Evolutionary conservation across 495 filamentous ascomycete genomes (phyloP).

Genomic region (Geoglossum glabrum): DNA sequence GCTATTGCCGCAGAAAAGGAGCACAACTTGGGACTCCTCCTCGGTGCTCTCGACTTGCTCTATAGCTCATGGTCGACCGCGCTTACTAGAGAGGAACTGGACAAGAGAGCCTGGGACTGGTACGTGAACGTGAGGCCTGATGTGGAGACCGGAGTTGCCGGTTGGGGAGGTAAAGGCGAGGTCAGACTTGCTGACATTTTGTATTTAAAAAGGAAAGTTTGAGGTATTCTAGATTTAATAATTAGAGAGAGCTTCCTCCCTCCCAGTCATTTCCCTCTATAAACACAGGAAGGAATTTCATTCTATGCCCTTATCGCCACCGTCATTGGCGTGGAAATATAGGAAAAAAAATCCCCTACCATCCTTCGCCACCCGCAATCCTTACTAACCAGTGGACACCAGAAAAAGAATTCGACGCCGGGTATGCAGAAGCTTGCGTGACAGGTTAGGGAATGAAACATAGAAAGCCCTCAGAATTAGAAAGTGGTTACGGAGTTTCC

Average conservation of each 20-base stretch:
- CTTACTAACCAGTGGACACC: no score
- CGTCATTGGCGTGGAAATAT: no score
- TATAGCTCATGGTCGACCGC: constrained; percentile 47
- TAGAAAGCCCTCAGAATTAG: not conserved
- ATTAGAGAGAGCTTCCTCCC: no score
- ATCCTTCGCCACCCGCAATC: no score
- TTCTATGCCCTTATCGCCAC: no score
- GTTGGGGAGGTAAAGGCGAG: constrained; percentile 64
- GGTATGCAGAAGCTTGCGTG: not conserved
- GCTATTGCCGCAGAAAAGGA: constrained; percentile 34
- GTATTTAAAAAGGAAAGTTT: constrained; percentile 28
- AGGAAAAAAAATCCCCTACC: no score
- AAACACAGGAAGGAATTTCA: no score
- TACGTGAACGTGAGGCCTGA: constrained; percentile 55
- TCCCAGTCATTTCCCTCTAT: no score
- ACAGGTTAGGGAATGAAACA: not conserved
- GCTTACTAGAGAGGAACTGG: constrained; percentile 39
- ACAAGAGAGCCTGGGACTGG: constrained; percentile 60
- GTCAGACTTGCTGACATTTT: constrained; percentile 47
- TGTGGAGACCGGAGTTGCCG: constrained; percentile 46
- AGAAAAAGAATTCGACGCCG: no score
- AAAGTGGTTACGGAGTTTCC: not conserved
- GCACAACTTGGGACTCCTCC: constrained; percentile 40
- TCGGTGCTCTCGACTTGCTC: constrained; percentile 45
- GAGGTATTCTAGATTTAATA: no score